Base-by-base conservation (phyloP, 495 filamentous ascomycete genomes). In the Penicillium dipodomyicola region DNA sequence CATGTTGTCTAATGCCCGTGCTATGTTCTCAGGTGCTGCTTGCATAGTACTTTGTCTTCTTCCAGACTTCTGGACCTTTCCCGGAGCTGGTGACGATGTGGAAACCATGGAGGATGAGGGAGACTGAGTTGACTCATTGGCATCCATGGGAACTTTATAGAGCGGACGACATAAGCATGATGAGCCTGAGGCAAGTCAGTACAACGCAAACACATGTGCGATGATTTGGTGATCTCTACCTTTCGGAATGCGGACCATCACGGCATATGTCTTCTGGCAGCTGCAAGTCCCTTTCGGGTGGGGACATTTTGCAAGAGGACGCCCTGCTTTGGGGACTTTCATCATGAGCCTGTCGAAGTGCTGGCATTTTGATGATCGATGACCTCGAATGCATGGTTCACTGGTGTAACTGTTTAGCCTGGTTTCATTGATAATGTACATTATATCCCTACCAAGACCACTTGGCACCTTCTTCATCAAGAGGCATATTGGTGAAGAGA, bases 361-460 rank as follows among this genome's bases (percentile, higher is more conserved):
- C 32, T 81, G 84, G 65, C 90, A 95, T 80, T 87, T 89, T 60
- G 89, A 89, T 22, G 90, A 92, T 62, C 90, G 86, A 71, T 95
- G 90, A 49, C 90, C 90, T 51, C 88, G 87, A 61, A 93, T 90
- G 62, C 90, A 95, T 65, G 88, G 86, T 76, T 87, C 85, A 67
- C 90, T 94, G 9, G 29, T 35, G 32, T 27, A 25, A 47, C 32
- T 19, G 9, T 19, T 54, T 47, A 54, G 52, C 29, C 19, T 25
- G 33, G 41, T 27, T 47, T 25, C 43, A 37, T 54, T 54, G 5
- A 25, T 12, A 57, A 41, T 22, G 45, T 23, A 4, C 14, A n/a
- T 20, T 25, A 48, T 22, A 44, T 37, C 15, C 58, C 53, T 71
- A 82, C 79, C 79, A 82, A 15, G 79, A 78, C 79, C 79, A 82